These are phyloP conservation scores for Dothideomycetidae sp. DNA, from an alignment of 2,329 filamentous ascomycete genomes.

Conservation along the genomic window DNA sequence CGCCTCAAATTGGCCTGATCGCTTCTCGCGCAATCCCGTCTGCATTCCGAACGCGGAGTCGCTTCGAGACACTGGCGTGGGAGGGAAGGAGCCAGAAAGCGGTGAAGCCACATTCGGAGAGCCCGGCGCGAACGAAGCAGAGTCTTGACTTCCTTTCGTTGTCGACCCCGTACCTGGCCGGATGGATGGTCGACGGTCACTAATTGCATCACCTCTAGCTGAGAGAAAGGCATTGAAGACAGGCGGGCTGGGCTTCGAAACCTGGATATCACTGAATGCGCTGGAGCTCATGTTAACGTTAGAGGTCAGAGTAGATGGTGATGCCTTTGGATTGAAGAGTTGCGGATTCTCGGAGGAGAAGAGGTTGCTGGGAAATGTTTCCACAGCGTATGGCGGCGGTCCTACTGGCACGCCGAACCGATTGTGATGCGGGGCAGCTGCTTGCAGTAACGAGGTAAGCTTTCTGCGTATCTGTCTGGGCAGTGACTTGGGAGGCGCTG, in stretches of 20 bases:
- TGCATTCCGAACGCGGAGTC: constrained; percentile 85
- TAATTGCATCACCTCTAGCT: constrained; percentile 48
- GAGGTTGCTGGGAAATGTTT: constrained; percentile 79
- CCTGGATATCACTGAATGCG: constrained; percentile 54
- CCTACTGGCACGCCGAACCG: constrained; percentile 77
- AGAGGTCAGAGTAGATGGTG: constrained; percentile 61
- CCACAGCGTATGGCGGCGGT: constrained; percentile 81
- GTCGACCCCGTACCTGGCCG: constrained; percentile 43
- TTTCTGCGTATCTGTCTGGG: constrained; percentile 85
- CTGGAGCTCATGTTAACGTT: constrained; percentile 83
- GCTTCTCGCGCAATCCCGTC: constrained; percentile 78
- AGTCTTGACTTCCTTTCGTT: constrained; percentile 25
- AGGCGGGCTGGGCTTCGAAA: constrained; percentile 42
- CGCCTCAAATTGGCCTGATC: constrained; percentile 81
- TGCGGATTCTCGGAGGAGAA: constrained; percentile 77
- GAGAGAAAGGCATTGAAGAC: constrained; percentile 88
- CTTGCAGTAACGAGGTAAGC: constrained; percentile 70
- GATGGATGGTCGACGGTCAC: constrained; percentile 52
- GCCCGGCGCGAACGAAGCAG: constrained; percentile 35
- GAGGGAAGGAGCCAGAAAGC: constrained; percentile 61
- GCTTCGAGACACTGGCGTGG: constrained; percentile 69
- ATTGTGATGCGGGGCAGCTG: constrained; percentile 79
- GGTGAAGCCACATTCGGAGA: constrained; percentile 65
- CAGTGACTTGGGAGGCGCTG: constrained; percentile 58
- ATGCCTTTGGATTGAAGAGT: constrained; percentile 59